A percentile compares a stretch with the other conserved stretches of the same genome.
Evolutionary conservation across 2,329 filamentous ascomycete species (phyloP).

Genomic region (Ceratocystis albifundus): DNA sequence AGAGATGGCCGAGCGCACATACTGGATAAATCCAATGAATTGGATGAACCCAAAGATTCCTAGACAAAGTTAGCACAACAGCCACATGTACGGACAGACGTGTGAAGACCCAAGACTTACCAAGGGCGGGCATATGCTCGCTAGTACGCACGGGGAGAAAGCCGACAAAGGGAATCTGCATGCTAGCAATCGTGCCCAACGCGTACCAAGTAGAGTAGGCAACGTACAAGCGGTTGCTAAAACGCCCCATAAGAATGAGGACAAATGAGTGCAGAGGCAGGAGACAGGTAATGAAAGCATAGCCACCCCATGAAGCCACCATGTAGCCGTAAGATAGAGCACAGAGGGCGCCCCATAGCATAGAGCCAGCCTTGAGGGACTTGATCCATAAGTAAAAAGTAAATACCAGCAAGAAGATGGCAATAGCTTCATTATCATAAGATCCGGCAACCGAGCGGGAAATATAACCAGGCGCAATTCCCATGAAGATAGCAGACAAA

Average conservation of each 20-base stretch:
- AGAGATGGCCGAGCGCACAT: constrained; percentile 74
- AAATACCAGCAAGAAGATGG: constrained; percentile 95
- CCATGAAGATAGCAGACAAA: constrained; percentile 91
- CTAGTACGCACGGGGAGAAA: constrained; percentile 94
- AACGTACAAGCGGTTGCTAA: constrained; percentile 87
- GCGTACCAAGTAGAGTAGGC: constrained; percentile 98
- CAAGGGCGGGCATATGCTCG: constrained; percentile 95
- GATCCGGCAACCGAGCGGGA: constrained; percentile 94
- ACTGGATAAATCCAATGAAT: constrained; percentile 84
- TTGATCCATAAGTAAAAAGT: constrained; percentile 99
- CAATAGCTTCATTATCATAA: constrained; percentile 99
- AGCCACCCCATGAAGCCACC: constrained; percentile 98
- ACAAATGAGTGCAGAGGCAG: constrained; percentile 90
- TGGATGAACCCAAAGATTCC: constrained; percentile 94
- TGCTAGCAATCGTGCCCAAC: constrained; percentile 86
- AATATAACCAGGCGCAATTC: constrained; percentile 94
- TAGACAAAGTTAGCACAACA: constrained; percentile 30
- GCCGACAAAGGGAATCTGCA: constrained; percentile 98
- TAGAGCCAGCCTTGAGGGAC: constrained; percentile 88
- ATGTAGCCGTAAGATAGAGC: constrained; percentile 99
- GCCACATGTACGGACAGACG: background rate
- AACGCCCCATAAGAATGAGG: constrained; percentile 90
- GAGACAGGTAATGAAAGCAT: constrained; percentile 98
- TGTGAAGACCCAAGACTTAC: constrained; percentile 39
- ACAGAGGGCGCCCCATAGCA: constrained; percentile 89